Percentiles rank a stretch among this genome's conserved stretches.
Conservation (phyloP, 2,329 filamentous ascomycete genomes). For the Fusarium drepaniforme region DNA sequence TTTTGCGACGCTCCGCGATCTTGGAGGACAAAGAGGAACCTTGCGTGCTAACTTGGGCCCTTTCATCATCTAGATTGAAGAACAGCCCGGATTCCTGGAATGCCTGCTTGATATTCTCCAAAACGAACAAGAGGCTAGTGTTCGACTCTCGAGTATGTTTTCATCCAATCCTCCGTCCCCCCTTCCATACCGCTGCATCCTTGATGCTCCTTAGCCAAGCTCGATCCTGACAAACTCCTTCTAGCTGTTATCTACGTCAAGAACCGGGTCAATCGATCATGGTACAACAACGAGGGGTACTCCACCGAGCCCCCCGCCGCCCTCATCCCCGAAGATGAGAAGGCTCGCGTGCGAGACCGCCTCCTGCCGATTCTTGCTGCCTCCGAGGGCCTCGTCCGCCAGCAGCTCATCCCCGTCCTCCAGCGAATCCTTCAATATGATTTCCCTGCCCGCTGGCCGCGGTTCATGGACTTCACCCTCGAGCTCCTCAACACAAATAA, state of each 20-base stretch:
- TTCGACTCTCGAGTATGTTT: slow-evolving; percentile 87
- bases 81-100: slow-evolving; percentile 89
- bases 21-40: background rate
- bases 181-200: slow-evolving; percentile 31
- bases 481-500: slow-evolving; percentile 90
- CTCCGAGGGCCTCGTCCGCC: slow-evolving; percentile 83
- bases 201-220: slow-evolving; percentile 40
- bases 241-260: slow-evolving; percentile 97
- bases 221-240: slow-evolving; percentile 27
- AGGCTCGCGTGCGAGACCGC: slow-evolving; percentile 86
- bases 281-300: slow-evolving; percentile 83
- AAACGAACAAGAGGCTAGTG: slow-evolving; percentile 84
- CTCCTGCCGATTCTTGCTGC: slow-evolving; percentile 89
- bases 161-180: slow-evolving; percentile 19
- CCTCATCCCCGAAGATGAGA: slow-evolving; percentile 89
- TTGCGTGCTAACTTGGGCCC: slow-evolving; percentile 35
- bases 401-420: slow-evolving; percentile 93
- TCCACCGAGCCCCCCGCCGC: slow-evolving; percentile 68
- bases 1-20: slow-evolving; percentile 27
- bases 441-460: slow-evolving; percentile 94
- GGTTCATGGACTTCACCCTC: slow-evolving; percentile 92
- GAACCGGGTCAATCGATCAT: slow-evolving; percentile 94
- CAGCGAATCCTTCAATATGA: slow-evolving; percentile 97
- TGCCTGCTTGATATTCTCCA: slow-evolving; percentile 92
- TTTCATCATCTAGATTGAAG: slow-evolving; percentile 77